phyloP scores from a whole-genome alignment of 441 rosid species.

The Corymbia citriodora region DNA sequence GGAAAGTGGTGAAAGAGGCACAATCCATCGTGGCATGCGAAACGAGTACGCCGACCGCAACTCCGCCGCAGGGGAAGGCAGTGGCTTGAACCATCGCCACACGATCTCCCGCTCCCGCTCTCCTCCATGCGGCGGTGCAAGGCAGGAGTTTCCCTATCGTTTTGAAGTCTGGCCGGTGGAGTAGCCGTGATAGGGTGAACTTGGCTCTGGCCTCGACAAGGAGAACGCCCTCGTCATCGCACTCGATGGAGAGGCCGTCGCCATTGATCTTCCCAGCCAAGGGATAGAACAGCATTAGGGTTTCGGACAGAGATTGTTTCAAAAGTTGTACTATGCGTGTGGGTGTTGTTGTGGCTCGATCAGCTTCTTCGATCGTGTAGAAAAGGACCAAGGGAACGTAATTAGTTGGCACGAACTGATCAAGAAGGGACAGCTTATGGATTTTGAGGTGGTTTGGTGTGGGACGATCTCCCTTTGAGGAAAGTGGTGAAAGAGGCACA shows the following conservation, averaged over 20 bases:
- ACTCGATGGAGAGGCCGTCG: not conserved
- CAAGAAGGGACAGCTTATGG: not conserved
- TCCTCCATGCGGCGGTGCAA: not conserved
- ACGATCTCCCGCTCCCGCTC: not conserved
- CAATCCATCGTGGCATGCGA: not conserved
- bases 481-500: not conserved
- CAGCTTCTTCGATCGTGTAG: not conserved
- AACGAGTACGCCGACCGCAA: not conserved
- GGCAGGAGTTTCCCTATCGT: not conserved
- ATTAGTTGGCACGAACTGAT: accelerated
- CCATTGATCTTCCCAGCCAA: not conserved
- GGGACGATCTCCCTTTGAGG: not conserved
- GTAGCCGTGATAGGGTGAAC: not conserved
- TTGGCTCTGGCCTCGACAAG: not conserved
- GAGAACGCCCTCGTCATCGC: not conserved
- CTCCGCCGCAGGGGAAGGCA: not conserved
- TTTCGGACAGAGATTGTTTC: not conserved
- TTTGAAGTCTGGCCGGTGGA: not conserved
- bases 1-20: not conserved
- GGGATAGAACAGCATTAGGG: not conserved
- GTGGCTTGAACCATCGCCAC: not conserved
- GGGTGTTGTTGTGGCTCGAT: not conserved
- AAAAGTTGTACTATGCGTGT: not conserved
- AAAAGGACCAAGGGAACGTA: not conserved
- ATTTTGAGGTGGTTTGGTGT: not conserved